phyloP scores from a whole-genome alignment of 1,139 yeast species.

The Spathaspora sp. region DNA sequence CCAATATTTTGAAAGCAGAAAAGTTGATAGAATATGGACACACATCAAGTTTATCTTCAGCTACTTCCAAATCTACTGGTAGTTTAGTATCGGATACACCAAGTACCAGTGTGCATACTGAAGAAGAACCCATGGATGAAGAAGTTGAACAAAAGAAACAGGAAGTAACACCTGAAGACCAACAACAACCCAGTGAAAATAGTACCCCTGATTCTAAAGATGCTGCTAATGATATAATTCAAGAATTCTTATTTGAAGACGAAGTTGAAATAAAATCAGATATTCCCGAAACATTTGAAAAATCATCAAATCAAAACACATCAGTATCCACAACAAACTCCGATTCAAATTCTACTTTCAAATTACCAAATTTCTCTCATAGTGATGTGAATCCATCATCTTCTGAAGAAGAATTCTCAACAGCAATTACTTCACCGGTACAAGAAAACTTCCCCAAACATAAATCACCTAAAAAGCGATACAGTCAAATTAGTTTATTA shows the following conservation, averaged over 20 bases:
- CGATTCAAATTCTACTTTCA: not conserved
- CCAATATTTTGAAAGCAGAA: constrained; percentile 8
- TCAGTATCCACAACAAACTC: not conserved
- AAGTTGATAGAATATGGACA: not conserved
- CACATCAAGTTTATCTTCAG: not conserved
- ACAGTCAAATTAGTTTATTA: constrained; percentile 9
- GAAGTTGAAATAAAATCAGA: not conserved
- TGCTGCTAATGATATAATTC: too few relatives aligned
- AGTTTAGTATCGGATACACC: constrained; percentile 1
- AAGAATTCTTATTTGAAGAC: not conserved
- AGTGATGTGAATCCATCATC: not conserved
- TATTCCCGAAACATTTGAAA: not conserved
- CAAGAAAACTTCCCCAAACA: not conserved
- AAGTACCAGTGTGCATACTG: not conserved
- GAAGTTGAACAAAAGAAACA: not conserved
- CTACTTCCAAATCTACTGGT: not conserved
- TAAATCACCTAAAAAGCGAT: constrained; percentile 3
- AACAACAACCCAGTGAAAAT: too few relatives aligned
- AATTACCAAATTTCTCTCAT: not conserved
- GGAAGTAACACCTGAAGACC: not conserved
- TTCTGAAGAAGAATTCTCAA: not conserved
- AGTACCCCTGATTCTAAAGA: too few relatives aligned
- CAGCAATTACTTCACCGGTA: not conserved
- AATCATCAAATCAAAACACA: not conserved
- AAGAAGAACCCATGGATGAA: not conserved